Evolutionary conservation across 225 moss, liverwort and hornwort genomes (phyloP), one percentile per base, ranked within the genome.

Genomic region (Physcomitrellopsis africana): DNA sequence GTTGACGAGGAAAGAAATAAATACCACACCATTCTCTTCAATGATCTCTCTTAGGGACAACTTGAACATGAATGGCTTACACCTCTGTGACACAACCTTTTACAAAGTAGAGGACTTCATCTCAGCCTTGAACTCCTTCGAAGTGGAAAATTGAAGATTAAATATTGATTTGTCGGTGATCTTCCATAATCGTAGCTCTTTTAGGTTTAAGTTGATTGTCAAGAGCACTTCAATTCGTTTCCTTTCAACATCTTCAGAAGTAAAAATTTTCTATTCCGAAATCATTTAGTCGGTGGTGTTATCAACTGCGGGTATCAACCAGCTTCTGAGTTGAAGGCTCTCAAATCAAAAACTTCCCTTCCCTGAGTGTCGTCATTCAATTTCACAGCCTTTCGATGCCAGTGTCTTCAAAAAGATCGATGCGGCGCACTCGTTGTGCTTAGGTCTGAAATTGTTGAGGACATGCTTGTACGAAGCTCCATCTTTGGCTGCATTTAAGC

Each of bases 271-370:
- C 19, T 16, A 24, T 10, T 16, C n/a, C 24, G 68, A 14, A 17
- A 26, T 67, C 51, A 44, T 15, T 6, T n/a, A 32, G 60, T 17
- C 65, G 44, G 58, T 76, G 57, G 51, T 44, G 19, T 60, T 75
- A 70, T 65, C 48, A 49, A 19, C 22, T 42, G 5, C 42, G n/a
- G 47, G 37, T 63, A 57, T 75, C 51, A 57, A 58, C 49, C 14
- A 12, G 0, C 61, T 22, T 22, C 26, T 44, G 60, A 51, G 60
- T 41, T 14, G 55, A 41, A 57, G 17, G 7, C 10, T 63, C 24
- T 20, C 12, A 63, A 17, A 46, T 29, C 45, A 13, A 41, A 45
- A 52, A 29, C 43, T 27, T 27, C 43, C 45, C 14, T 45, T 47
- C 22, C 42, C 53, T 13, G 5, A 27, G 12, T 67, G 26, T 37